phyloP scores from a whole-genome alignment of 2,329 filamentous ascomycete species.

The Fusarium coicis region DNA sequence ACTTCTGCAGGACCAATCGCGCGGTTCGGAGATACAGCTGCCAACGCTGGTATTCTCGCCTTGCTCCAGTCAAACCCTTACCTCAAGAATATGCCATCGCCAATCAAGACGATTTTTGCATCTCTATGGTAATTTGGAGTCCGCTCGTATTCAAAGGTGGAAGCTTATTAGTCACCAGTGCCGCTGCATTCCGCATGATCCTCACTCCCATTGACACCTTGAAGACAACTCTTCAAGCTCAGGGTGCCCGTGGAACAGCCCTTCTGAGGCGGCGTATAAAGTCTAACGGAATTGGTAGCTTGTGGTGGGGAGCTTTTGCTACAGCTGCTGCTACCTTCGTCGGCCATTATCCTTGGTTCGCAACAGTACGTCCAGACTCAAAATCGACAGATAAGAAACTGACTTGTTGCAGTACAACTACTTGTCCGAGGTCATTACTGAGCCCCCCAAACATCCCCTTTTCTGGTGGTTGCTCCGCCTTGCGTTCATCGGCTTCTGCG shows the following conservation, averaged over 20 bases:
- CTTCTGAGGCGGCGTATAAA: constrained; percentile 58
- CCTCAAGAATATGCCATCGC: constrained; percentile 54
- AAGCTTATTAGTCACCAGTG: constrained; percentile 42
- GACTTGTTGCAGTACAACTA: constrained; percentile 54
- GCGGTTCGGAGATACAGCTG: constrained; percentile 60
- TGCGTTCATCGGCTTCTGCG: constrained; percentile 52
- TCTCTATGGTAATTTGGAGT: constrained; percentile 52
- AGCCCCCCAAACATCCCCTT: constrained; percentile 54
- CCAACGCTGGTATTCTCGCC: constrained; percentile 61
- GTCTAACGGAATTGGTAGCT: constrained; percentile 55
- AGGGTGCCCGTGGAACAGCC: constrained; percentile 55
- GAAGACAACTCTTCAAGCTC: constrained; percentile 62
- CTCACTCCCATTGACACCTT: constrained; percentile 61
- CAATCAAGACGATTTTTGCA: constrained; percentile 58
- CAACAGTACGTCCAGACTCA: constrained; percentile 49
- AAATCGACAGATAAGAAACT: not conserved
- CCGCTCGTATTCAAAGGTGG: rapidly evolving
- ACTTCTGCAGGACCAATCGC: constrained; percentile 53
- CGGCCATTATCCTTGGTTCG: constrained; percentile 62
- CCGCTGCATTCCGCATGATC: constrained; percentile 59
- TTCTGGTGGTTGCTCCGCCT: constrained; percentile 56
- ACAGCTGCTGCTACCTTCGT: constrained; percentile 61
- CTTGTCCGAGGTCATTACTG: constrained; percentile 51
- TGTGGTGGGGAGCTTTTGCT: constrained; percentile 62
- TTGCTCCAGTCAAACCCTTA: constrained; percentile 59